Conservation (phyloP, 805 yeast genomes). For the Schwanniomyces pseudopolymorphus region DNA sequence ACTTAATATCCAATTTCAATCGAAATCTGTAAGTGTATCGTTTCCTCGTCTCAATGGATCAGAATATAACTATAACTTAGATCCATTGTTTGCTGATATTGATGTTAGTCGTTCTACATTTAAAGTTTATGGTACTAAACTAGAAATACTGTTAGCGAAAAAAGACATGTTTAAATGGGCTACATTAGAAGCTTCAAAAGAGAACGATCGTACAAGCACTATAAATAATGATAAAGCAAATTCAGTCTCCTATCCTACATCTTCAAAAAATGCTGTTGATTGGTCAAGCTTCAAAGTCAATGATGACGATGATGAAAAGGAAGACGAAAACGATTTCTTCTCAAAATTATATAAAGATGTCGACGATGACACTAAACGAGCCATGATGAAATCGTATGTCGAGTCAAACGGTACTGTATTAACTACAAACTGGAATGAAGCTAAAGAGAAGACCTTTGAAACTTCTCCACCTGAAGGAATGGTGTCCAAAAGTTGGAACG, state of each 20-base stretch:
- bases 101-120: conserved; percentile 43
- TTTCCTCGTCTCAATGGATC: conserved; percentile 52
- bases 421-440: conserved; percentile 93
- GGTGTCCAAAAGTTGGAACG: conserved; percentile 55
- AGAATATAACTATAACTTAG: conserved; percentile 57
- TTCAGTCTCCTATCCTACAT: conserved; percentile 51
- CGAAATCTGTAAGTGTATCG: conserved; percentile 36
- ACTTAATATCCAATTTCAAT: conserved; percentile 38
- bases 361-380: conserved; percentile 83
- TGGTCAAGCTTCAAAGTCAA: conserved; percentile 61
- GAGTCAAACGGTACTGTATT: conserved; percentile 93
- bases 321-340: conserved; percentile 64
- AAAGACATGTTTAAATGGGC: conserved; percentile 51
- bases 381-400: conserved; percentile 95
- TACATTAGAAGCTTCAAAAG: conserved; percentile 38
- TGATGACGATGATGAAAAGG: conserved; percentile 47
- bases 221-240: conserved; percentile 4
- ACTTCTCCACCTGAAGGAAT: conserved; percentile 75
- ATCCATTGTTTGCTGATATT: conserved; percentile 54
- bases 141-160: conserved; percentile 68
- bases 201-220: conserved; percentile 5
- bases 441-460: conserved; percentile 60
- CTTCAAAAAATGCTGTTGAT: conserved; percentile 61
- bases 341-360: conserved; percentile 70
- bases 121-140: conserved; percentile 65